Base-by-base conservation (phyloP, 2,329 filamentous ascomycete species). In the Paecilomyces fulvus region DNA sequence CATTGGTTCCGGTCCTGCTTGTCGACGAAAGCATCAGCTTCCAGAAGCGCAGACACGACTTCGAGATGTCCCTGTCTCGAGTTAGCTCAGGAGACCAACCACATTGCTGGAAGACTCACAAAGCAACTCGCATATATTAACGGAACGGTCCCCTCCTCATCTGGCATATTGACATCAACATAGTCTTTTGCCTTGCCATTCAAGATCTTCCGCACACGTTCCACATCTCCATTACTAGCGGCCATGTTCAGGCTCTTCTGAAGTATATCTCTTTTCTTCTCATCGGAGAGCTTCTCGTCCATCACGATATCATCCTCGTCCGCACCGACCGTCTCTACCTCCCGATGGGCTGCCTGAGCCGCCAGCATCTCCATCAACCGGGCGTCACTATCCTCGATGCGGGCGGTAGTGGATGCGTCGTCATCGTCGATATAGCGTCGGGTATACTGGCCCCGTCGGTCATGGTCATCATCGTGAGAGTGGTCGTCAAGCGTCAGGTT, bases 61-160 rank as follows among this genome's bases (percentile, higher is more conserved):
- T 87, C 83, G 73, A 95, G 89, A 70, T 99, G 94, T 43, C 94
- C 89, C 87, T 90, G 49, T 58, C 52, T 58, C 11, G 52, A 52
- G 49, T 54, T 28, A 56, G 37, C n/a, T 8, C n/a, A 17, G 17
- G n/a, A 20, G 20, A 7, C 7, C 14, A 43, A 43, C 37, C 37
- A 43, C n/a, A 1, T 17, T 3, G 9, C 30, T 12, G 37, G 17
- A n/a, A 43, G 37, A 80, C 87, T 72, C 73, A 90, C 92, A 79
- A 99, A 99, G 70, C 94, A 99, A 77, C 92, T 96, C 11, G 94
- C 94, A 72, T 99, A 99, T 59, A 99, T 96, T 61, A 99, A 77
- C 1, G 94, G 90, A n/a, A 92, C 89, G 0, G 94, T 97, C 14
- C 94, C 94, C 70, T 99, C 94, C 65, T 95, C 89, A 70, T 99